Evolutionary conservation across 441 rosid genomes (phyloP), one percentile per base, ranked within the genome.

Genomic region (Biscutella laevigata): DNA sequence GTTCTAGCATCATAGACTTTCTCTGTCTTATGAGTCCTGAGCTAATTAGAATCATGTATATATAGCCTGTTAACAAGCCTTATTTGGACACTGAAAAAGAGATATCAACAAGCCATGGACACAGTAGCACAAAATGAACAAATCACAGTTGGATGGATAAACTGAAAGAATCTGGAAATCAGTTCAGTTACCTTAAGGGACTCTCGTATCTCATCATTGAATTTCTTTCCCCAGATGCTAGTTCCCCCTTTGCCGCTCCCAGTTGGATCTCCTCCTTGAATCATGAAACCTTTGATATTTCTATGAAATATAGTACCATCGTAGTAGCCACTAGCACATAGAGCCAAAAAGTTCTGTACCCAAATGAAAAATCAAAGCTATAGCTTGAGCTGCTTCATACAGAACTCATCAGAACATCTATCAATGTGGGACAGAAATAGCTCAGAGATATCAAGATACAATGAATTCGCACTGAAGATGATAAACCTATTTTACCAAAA

Each of bases 221-320:
- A 92, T 76, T 88, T 92, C 77, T 88, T 92, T 48, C 86, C 95
- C 98, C 98, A 92, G 48, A 88, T 92, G 63, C 97, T 92, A 21
- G 80, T 88, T 33, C 95, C 97, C 5, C 98, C 97, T 77, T 92
- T 92, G 35, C 98, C 96, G 0, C 90, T 86, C 8, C 97, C 95
- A 0, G 76, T 88, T 1, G 97, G 98, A 64, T 92, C 98, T 47
- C 98, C 97, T 22, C 95, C 98, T 78, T 92, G 96, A 69, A 92
- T 88, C 98, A 92, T 92, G 66, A 92, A 92, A 25, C 98, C 95
- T 64, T 88, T 88, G 41, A 92, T 86, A 30, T 92, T 92, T 13
- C 98, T 64, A 59, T 92, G 98, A 68, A 88, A 92, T 62, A 88
- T 69, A 46, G 95, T 88, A 40, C 96, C 76, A 13, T 92, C 96